phyloP scores from a whole-genome alignment of 257 asterid genomes.

The Nicotiana tomentosiformis region DNA sequence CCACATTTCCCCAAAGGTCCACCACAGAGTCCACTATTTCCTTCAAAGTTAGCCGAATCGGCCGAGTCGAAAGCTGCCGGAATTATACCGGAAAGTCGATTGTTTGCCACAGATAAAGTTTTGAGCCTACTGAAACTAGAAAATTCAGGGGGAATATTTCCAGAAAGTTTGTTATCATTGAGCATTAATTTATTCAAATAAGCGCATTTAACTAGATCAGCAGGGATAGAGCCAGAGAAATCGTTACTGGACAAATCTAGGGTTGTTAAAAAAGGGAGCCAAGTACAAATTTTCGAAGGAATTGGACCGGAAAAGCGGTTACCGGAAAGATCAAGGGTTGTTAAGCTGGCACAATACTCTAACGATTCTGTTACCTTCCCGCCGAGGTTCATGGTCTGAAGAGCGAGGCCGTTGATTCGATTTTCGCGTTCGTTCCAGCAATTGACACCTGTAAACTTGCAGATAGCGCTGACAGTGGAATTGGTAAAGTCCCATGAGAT shows the following conservation, averaged over 20 bases:
- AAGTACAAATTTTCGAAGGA: conserved; percentile 58
- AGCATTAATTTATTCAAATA: conserved; percentile 52
- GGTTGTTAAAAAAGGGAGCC: conserved; percentile 73
- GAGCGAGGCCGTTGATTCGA: conserved; percentile 43
- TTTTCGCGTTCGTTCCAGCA: conserved; percentile 85
- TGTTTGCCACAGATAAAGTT: conserved; percentile 52
- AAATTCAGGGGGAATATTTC: conserved; percentile 58
- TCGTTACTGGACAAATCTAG: conserved; percentile 66
- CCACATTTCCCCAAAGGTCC: conserved; percentile 66
- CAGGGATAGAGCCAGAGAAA: conserved; percentile 69
- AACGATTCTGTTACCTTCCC: conserved; percentile 49
- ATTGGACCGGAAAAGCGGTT: conserved; percentile 65
- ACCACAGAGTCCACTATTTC: conserved; percentile 73
- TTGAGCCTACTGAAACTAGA: conserved; percentile 59
- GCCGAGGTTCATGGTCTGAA: conserved; percentile 42
- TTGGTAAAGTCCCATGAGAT: conserved; percentile 56
- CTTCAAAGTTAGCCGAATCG: conserved; percentile 30
- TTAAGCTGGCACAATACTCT: conserved; percentile 56
- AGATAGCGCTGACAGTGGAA: conserved; percentile 44
- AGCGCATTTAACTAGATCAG: conserved; percentile 54
- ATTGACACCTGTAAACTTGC: conserved; percentile 53
- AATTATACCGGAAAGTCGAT: conserved; percentile 61
- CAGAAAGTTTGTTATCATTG: conserved; percentile 46
- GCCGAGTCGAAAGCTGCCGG: conserved; percentile 40
- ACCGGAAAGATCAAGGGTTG: conserved; percentile 60